Conservation (phyloP, 805 yeast species). For the Starmerella sp. region DNA sequence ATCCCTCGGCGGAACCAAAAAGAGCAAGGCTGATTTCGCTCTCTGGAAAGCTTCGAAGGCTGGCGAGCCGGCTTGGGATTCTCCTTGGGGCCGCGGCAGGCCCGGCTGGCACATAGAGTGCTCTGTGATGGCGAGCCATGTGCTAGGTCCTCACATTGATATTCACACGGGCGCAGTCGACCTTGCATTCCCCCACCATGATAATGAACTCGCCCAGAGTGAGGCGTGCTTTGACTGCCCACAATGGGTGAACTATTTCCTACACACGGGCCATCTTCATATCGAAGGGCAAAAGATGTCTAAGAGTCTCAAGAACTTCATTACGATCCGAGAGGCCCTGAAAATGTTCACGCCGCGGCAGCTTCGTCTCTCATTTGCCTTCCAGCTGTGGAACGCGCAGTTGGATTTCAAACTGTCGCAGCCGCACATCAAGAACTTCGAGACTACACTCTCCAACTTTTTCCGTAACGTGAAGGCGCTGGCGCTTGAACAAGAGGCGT, state of each 20-base stretch:
- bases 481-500: constrained; percentile 46
- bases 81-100: constrained; percentile 95
- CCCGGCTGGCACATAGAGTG: constrained; percentile 99
- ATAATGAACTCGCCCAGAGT: constrained; percentile 92
- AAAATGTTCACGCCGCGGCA: constrained; percentile 63
- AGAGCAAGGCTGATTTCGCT: constrained; percentile 78
- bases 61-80: constrained; percentile 93
- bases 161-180: constrained; percentile 96
- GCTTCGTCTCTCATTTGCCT: constrained; percentile 78
- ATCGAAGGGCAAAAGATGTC: constrained; percentile 99
- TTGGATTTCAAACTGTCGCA: constrained; percentile 82
- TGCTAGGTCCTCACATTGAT: constrained; percentile 74
- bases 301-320: constrained; percentile 86
- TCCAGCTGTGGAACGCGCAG: constrained; percentile 85
- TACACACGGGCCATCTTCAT: constrained; percentile 95
- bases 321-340: constrained; percentile 86
- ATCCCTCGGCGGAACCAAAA: constrained; percentile 44
- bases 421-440: constrained; percentile 65
- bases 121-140: constrained; percentile 94
- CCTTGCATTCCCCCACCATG: constrained; percentile 97
- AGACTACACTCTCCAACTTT: constrained; percentile 65
- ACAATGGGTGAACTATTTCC: constrained; percentile 95
- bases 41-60: constrained; percentile 94
- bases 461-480: constrained; percentile 82
- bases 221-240: constrained; percentile 82